Conservation (phyloP, 805 yeast species). For the Nakazawaea ambrosiae region DNA sequence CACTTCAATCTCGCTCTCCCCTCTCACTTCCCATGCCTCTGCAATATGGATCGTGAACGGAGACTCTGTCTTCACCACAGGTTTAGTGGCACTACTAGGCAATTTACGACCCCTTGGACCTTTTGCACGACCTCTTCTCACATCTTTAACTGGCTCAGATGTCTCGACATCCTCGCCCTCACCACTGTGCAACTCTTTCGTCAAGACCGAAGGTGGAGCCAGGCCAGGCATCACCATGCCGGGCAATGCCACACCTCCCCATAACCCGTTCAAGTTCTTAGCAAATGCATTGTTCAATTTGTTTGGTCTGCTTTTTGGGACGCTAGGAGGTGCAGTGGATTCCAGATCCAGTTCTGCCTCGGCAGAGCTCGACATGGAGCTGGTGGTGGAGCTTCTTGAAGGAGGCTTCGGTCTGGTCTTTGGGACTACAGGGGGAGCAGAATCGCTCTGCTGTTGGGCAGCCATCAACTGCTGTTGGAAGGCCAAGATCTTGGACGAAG, state of each 20-base stretch:
- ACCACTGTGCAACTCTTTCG: conserved; percentile 10
- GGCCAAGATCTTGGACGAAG: conserved; percentile 74
- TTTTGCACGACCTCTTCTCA: conserved; percentile 48
- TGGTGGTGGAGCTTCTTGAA: conserved; percentile 3
- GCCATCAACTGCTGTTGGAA: conserved; percentile 68
- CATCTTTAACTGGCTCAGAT: conserved; percentile 11
- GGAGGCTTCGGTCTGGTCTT: conserved; percentile 15
- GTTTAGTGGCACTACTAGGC: conserved; percentile 48
- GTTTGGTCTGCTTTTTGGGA: conserved; percentile 9
- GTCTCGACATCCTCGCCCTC: conserved; percentile 13
- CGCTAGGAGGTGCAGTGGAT: conserved; percentile 2
- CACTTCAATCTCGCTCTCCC: neutral
- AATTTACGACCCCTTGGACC: conserved; percentile 73
- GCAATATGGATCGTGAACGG: conserved; percentile 26
- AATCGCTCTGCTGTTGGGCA: conserved; percentile 34
- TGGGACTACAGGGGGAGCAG: conserved; percentile 18
- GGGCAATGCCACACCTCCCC: conserved; percentile 45
- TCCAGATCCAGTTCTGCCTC: neutral
- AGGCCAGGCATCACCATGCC: conserved; percentile 49
- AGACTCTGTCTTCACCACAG: conserved; percentile 27
- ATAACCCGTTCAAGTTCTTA: conserved; percentile 51
- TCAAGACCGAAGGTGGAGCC: conserved; percentile 19
- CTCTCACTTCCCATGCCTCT: conserved; percentile 30
- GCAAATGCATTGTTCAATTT: conserved; percentile 32
- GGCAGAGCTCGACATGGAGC: conserved; percentile 5